Base-by-base conservation (phyloP, 352 stramenopile species). In the Plasmopara halstedii region DNA sequence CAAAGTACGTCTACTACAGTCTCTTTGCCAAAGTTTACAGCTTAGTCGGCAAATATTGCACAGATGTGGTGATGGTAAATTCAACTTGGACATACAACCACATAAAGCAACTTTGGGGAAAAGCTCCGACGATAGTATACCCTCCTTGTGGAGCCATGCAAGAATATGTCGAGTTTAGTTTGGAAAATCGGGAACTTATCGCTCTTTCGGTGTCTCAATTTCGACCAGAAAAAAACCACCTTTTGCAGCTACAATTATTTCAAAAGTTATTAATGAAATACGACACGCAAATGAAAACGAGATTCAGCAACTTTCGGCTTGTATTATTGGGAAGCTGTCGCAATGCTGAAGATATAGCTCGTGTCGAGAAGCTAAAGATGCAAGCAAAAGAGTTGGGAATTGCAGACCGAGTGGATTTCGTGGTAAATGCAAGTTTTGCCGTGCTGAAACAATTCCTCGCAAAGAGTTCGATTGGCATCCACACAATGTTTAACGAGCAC, bases 401-500 rank as follows among this genome's bases (percentile, higher is more conserved):
- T 19, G 42, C 51, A 6, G 57, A 80, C 19, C 56, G 55, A 14
- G 95, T 99, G 4, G 61, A 94, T 34, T 99, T 99, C 62, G 68
- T 94, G 20, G 75, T 99, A 21, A 97, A 99, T 67, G 86, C 92
- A 26, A 94, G 88, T 18, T 99, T 97, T 47, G 59, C 65, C 0
- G 81, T 97, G 39, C 61, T 99, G 26, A 90, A 96, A 62, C 46
- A 76, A 15, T 93, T 85, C 39, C 62, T 99, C 15, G 62, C 65
- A 5, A 73, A 59, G 29, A 80, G 88, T 46, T 82, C 78, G 6
- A 85, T 99, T 15, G 97, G 97, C 3, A 59, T 99, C 6, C 97
- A 99, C 73, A 99, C 96, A 11, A 99, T 99, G 97, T 98, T 95
- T 75, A 98, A 99, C 49, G 97, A 99, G 66, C 97, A 99, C 69